Base-by-base conservation (phyloP, 306 rosid species). In the Mimosa pudica region DNA sequence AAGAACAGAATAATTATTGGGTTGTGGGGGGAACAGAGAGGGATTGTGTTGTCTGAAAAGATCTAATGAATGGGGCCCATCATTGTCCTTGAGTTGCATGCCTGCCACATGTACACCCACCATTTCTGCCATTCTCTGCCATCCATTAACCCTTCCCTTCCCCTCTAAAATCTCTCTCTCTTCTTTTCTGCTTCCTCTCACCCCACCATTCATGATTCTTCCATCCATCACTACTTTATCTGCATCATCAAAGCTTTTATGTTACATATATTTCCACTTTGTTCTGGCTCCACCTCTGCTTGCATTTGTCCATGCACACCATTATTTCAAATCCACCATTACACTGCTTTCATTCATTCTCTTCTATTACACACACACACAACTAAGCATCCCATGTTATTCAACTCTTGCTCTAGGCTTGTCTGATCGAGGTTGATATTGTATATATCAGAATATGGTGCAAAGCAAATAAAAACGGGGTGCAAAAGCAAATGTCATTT, bases 31-130 rank as follows among this genome's bases (percentile, higher is more conserved):
- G 8, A 6, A 16, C 58, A 52, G 20, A 0, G 58, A 52, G 20
- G 58, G 61, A 55, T 55, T 17, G 30, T 55, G 61, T 55, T 55
- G 61, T 55, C 61, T 55, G 62, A 75, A 60, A 58, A 81, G 71
- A 86, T 77, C 82, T 78, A 12, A 8, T 11, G 70, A 52, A 35
- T 62, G 89, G 84, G 84, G 5, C 89, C 90, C 81, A 57, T 36
- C 52, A 79, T 41, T 51, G 89, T 82, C 83, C 79, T 83, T 70
- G 77, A 78, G 82, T 78, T 84, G 84, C 87, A 85, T 87, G 87
- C 82, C 89, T 70, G 90, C 86, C 91, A 84, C 81, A 81, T 81
- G 74, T 79, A 81, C 81, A 35, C 73, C 79, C 58, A 67, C 49
- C n/a, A 24, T 8, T 3, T 10, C 65, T 20, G 36, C 30, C 61